phyloP scores from a whole-genome alignment of 805 yeast genomes.

The Starmera caribaea region DNA sequence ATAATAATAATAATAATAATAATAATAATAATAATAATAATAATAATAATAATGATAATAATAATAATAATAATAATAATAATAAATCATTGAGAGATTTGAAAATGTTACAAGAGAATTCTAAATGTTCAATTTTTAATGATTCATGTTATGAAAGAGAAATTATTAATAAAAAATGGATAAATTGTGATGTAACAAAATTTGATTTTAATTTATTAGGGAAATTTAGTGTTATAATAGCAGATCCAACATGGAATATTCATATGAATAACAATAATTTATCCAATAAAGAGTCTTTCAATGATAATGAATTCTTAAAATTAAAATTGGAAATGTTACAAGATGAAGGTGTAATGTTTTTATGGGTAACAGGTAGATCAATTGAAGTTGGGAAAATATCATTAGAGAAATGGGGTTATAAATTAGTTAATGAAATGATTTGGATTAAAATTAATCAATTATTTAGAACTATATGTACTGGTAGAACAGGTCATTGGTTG shows the following conservation, averaged over 20 bases:
- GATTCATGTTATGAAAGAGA: slow-evolving; percentile 16
- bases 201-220: slow-evolving; percentile 68
- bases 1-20: no score
- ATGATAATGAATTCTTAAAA: slow-evolving; percentile 61
- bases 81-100: slow-evolving; percentile 12
- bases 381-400: slow-evolving; percentile 81
- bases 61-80: slow-evolving; percentile 12
- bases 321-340: slow-evolving; percentile 64
- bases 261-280: slow-evolving; percentile 53
- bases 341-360: slow-evolving; percentile 70
- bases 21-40: no score
- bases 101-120: slow-evolving; percentile 16
- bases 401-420: slow-evolving; percentile 74
- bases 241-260: slow-evolving; percentile 96
- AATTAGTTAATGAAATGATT: slow-evolving; percentile 65
- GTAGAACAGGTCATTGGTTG: slow-evolving; percentile 95
- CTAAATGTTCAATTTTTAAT: slow-evolving; percentile 25
- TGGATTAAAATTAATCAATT: slow-evolving; percentile 92
- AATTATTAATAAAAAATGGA: slow-evolving; percentile 66
- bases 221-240: slow-evolving; percentile 72
- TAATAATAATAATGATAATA: no score
- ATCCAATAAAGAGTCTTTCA: slow-evolving; percentile 51
- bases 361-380: slow-evolving; percentile 96
- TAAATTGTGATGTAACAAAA: slow-evolving; percentile 70
- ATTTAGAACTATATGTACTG: slow-evolving; percentile 84